Evolutionary conservation across 495 filamentous ascomycete genomes (phyloP).

Genomic region (Penicillium macrosclerotiorum): DNA sequence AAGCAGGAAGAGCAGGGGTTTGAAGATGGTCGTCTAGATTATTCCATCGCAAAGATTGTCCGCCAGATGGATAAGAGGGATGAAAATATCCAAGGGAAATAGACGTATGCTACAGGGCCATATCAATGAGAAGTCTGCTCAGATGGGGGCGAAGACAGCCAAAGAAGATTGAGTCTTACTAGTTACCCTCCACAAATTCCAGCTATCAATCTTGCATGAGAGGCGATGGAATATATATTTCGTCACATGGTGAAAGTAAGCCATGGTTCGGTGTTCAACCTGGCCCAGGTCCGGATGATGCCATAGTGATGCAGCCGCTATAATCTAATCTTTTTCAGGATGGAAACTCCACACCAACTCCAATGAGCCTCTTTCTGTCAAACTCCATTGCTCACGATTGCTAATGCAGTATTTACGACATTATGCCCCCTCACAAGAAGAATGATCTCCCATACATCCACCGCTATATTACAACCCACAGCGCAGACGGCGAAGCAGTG

Average conservation of each 20-base stretch:
- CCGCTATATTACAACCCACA: conserved; percentile 43
- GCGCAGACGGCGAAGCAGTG: conserved; percentile 35
- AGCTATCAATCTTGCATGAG: no score
- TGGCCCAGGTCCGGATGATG: conserved; percentile 10
- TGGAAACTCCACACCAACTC: no score
- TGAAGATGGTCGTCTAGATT: conserved; percentile 22
- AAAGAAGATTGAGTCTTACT: background rate
- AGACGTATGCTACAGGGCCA: conserved; percentile 29
- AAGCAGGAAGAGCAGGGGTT: conserved; percentile 15
- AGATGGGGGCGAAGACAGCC: conserved; percentile 4
- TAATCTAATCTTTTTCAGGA: no score
- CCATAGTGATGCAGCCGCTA: conserved; percentile 22
- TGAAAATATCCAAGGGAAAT: conserved; percentile 28
- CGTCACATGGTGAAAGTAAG: no score
- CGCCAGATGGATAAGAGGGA: conserved; percentile 18
- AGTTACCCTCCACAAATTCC: no score
- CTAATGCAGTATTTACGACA: background rate
- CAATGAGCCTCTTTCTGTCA: background rate
- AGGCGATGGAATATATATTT: no score
- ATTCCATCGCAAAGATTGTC: conserved; percentile 45
- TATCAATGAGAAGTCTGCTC: conserved; percentile 15
- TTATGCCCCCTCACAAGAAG: conserved; percentile 15
- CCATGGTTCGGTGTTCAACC: no score
- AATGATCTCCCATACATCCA: conserved; percentile 36
- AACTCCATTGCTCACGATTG: background rate